A percentile compares a stretch with the other conserved stretches of the same genome.
Conservation (phyloP, 345 rosid genomes). For the Brassica rapa region DNA sequence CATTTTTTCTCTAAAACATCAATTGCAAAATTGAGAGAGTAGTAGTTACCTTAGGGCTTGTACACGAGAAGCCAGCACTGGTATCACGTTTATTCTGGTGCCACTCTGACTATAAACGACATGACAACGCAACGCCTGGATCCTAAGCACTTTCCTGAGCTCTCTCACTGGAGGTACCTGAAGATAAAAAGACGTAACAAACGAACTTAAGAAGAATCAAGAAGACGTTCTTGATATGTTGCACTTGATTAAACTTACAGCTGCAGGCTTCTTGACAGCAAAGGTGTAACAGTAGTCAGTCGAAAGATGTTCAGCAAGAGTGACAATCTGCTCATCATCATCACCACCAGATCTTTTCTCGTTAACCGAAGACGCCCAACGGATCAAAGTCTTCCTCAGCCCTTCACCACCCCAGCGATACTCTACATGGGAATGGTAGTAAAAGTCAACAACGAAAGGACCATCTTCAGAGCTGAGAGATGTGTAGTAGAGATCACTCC, state of each 20-base stretch:
- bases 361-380: constrained; percentile 71
- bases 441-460: constrained; percentile 78
- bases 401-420: constrained; percentile 99
- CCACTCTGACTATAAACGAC: constrained; percentile 82
- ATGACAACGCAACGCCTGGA: constrained; percentile 90
- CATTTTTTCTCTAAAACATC: neutral
- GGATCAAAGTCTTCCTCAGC: constrained; percentile 84
- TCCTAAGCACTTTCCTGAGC: constrained; percentile 77
- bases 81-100: constrained; percentile 74
- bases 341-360: constrained; percentile 50
- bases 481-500: constrained; percentile 92
- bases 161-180: constrained; percentile 88
- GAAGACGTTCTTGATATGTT: neutral
- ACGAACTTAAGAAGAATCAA: neutral
- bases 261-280: constrained; percentile 57
- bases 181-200: neutral
- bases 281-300: constrained; percentile 88
- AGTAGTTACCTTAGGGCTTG: constrained; percentile 80
- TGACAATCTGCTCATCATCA: constrained; percentile 56
- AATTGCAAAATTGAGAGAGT: neutral
- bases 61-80: constrained; percentile 82
- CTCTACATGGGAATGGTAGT: constrained; percentile 94
- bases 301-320: constrained; percentile 80
- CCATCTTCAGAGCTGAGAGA: constrained; percentile 62
- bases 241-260: constrained; percentile 43